These are phyloP conservation scores for Talaromyces sp. DNA, from an alignment of 2,329 filamentous ascomycete genomes.

Conservation along the genomic window DNA sequence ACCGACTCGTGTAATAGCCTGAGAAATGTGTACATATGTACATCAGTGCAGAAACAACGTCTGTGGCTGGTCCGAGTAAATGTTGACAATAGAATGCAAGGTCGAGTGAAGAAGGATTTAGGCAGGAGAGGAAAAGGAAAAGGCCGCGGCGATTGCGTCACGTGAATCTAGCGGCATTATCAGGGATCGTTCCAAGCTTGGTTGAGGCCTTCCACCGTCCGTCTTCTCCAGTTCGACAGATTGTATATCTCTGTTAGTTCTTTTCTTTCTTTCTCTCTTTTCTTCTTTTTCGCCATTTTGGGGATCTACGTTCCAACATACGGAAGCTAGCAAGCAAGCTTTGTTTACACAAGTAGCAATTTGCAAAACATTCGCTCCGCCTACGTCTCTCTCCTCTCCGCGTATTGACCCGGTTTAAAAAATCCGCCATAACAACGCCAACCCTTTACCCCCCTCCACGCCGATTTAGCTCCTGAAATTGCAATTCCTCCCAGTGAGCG, in stretches of 20 bases:
- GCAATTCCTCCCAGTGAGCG: not conserved
- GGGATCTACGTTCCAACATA: not conserved
- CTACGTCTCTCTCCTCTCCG: not conserved
- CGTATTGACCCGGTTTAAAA: slow-evolving; percentile 1
- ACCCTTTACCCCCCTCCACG: not conserved
- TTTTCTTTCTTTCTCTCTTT: not conserved
- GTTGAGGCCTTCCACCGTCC: not conserved
- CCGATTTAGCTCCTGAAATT: not conserved
- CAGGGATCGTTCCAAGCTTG: not conserved
- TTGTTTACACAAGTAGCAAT: not conserved
- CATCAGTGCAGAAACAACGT: not conserved
- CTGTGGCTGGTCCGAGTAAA: not conserved
- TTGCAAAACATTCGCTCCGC: not conserved
- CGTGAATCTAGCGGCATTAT: slow-evolving; percentile 3
- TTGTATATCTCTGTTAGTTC: not conserved
- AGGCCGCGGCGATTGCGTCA: slow-evolving; percentile 8
- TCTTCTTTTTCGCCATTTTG: not conserved
- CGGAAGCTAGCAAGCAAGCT: not conserved
- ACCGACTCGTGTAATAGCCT: not conserved
- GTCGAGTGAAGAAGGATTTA: not conserved
- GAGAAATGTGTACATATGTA: not conserved
- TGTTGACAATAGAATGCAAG: not conserved
- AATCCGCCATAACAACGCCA: not conserved
- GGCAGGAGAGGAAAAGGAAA: not conserved
- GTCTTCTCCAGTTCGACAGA: not conserved